A percentile compares a stretch with the other conserved stretches of the same genome.
Evolutionary conservation across 163 green algal genomes (phyloP).

Genomic region (Prototheca cutis): DNA sequence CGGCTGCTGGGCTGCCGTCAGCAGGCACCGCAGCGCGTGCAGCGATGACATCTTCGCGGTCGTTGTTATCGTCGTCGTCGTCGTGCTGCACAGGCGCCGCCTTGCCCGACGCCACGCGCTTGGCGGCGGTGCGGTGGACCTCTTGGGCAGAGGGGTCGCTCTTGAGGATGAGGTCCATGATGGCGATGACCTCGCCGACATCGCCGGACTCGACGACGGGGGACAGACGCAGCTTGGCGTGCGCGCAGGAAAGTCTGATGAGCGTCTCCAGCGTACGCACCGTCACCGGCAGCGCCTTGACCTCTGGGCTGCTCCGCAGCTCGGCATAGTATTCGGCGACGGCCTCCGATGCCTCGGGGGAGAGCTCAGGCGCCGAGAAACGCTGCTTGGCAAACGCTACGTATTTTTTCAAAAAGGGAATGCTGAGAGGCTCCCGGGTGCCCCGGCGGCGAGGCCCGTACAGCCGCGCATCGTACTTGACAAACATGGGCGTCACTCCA

Average conservation of each 20-base stretch:
- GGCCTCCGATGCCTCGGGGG: constrained; percentile 50
- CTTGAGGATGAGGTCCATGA: constrained; percentile 47
- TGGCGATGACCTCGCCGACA: constrained; percentile 30
- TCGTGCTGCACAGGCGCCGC: no score
- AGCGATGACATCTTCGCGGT: constrained; percentile 13
- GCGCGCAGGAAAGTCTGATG: constrained; percentile 87
- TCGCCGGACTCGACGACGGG: constrained; percentile 35
- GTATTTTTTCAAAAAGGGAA: constrained; percentile 85
- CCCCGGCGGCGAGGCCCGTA: constrained; percentile 40
- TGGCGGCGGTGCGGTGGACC: background rate
- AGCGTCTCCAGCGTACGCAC: constrained; percentile 85
- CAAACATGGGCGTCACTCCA: constrained; percentile 35
- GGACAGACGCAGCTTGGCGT: constrained; percentile 73
- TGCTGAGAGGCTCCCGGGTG: constrained; percentile 35
- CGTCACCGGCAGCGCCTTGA: constrained; percentile 80
- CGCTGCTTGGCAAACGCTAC: constrained; percentile 72
- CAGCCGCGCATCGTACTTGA: constrained; percentile 61
- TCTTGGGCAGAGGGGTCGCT: constrained; percentile 28
- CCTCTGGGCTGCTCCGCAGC: constrained; percentile 47
- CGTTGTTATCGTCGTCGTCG: constrained; percentile 9
- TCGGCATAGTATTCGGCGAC: constrained; percentile 79
- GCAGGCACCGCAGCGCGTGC: background rate
- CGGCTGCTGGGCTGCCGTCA: constrained; percentile 1
- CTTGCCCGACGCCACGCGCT: no score
- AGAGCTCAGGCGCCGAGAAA: constrained; percentile 53